Conservation (phyloP, 345 rosid species). For the Citrus cavaleriei region DNA sequence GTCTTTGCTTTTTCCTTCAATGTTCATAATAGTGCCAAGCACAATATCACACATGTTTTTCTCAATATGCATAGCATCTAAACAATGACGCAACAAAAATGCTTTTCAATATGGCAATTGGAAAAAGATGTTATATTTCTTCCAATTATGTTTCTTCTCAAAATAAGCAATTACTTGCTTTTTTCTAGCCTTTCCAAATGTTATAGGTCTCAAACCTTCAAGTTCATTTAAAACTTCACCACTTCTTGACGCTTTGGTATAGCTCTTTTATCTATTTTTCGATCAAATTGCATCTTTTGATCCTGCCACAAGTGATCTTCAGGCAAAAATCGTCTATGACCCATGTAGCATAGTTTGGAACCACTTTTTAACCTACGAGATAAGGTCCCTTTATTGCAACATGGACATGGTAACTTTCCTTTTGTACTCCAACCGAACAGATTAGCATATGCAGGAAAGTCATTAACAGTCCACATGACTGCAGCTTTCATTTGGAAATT, state of each 20-base stretch:
- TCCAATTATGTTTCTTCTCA: background rate
- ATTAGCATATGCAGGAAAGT: too few species aligned
- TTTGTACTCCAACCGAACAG: background rate
- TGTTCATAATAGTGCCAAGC: background rate
- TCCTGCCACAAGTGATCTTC: background rate
- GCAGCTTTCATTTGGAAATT: background rate
- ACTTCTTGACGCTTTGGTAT: background rate
- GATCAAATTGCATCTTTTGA: background rate
- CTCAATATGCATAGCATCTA: conserved; percentile 14
- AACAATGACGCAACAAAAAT: background rate
- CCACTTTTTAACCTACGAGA: background rate
- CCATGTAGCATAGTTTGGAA: background rate
- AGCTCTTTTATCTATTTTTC: background rate
- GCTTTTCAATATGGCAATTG: background rate
- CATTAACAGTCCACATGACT: too few species aligned
- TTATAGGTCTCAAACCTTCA: background rate
- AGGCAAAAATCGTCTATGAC: background rate
- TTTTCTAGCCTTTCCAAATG: background rate
- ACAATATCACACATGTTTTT: conserved; percentile 13
- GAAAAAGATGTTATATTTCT: background rate
- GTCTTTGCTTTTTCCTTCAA: background rate
- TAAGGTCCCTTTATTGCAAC: background rate
- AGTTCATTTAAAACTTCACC: background rate
- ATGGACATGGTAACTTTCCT: background rate
- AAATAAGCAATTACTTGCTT: background rate